Evolutionary conservation across 495 filamentous ascomycete genomes (phyloP).

Genomic region (Aspergillus kassunensis): DNA sequence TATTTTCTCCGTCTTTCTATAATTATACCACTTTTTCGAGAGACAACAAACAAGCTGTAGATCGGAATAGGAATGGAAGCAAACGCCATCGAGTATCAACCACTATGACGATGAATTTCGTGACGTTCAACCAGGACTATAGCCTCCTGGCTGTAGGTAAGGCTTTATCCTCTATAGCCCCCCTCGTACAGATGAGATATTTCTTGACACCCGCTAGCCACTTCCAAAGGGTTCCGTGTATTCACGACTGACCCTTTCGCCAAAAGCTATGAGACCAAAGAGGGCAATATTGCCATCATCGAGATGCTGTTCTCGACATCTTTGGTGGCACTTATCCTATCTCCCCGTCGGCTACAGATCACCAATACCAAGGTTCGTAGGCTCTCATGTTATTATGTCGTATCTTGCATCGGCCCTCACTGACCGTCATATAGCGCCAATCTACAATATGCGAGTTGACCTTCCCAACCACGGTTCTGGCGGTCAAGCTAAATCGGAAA

Average conservation of each 20-base stretch:
- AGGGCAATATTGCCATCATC: conserved; percentile 88
- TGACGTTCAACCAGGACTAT: conserved; percentile 99
- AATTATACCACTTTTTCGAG: not conserved
- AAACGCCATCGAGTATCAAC: conserved; percentile 4
- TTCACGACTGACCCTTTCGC: conserved; percentile 94
- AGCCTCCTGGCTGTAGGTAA: conserved; percentile 90
- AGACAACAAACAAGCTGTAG: not conserved
- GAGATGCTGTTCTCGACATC: conserved; percentile 99
- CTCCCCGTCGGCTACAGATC: conserved; percentile 85
- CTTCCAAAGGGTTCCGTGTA: conserved; percentile 86
- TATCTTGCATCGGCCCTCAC: not conserved
- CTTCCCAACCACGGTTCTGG: conserved; percentile 89
- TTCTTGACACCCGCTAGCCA: conserved; percentile 54
- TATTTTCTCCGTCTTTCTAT: not conserved
- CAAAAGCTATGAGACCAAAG: conserved; percentile 87
- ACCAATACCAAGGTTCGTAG: conserved; percentile 88
- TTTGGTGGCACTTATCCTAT: conserved; percentile 87
- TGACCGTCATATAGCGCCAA: conserved; percentile 55
- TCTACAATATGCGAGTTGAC: conserved; percentile 98
- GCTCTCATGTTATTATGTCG: not conserved
- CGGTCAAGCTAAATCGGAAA: conserved; percentile 90
- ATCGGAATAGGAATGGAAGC: conserved; percentile 3
- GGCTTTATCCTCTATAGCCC: conserved; percentile 18
- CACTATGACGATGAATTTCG: conserved; percentile 81
- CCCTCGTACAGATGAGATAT: not conserved